Conservation (phyloP, 768 basidiomycete genomes). For the Boletus vermiculosoides region DNA sequence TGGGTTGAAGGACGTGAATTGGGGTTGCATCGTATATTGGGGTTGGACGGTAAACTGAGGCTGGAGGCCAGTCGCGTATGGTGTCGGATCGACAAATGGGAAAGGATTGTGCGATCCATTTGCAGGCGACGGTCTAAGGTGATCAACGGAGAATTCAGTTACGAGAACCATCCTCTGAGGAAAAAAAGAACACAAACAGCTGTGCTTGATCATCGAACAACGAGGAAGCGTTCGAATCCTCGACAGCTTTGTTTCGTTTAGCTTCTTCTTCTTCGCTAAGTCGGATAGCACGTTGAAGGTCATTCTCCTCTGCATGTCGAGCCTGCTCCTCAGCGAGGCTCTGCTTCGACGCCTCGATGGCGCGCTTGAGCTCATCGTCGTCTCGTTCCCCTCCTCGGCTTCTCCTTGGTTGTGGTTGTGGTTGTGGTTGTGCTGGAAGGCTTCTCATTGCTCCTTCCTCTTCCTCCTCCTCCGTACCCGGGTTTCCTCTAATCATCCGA, state of each 20-base stretch:
- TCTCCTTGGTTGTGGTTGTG: conserved; percentile 15
- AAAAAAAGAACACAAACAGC: conserved; percentile 48
- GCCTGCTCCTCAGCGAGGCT: conserved; percentile 68
- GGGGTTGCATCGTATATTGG: conserved; percentile 72
- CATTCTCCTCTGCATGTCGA: conserved; percentile 67
- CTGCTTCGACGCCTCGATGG: conserved; percentile 89
- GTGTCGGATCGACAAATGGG: conserved; percentile 59
- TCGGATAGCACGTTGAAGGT: conserved; percentile 77
- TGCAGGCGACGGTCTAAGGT: conserved; percentile 31
- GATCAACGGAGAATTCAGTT: conserved; percentile 2
- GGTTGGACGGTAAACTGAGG: conserved; percentile 80
- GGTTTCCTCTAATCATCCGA: conserved; percentile 76
- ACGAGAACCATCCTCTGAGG: conserved; percentile 1
- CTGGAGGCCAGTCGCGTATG: conserved; percentile 56
- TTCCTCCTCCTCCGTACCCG: conserved; percentile 37
- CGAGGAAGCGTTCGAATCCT: conserved; percentile 67
- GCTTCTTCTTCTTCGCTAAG: conserved; percentile 91
- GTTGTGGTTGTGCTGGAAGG: conserved; percentile 16
- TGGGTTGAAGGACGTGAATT: conserved; percentile 92
- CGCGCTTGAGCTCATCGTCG: conserved; percentile 81
- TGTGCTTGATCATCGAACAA: conserved; percentile 88
- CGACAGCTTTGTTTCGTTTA: conserved; percentile 63
- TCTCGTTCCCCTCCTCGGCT: conserved; percentile 42
- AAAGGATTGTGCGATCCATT: conserved; percentile 51
- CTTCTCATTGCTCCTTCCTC: conserved; percentile 6